Evolutionary conservation across 257 asterid genomes (phyloP), one percentile per base, ranked within the genome.

Genomic region (Asclepias syriaca): DNA sequence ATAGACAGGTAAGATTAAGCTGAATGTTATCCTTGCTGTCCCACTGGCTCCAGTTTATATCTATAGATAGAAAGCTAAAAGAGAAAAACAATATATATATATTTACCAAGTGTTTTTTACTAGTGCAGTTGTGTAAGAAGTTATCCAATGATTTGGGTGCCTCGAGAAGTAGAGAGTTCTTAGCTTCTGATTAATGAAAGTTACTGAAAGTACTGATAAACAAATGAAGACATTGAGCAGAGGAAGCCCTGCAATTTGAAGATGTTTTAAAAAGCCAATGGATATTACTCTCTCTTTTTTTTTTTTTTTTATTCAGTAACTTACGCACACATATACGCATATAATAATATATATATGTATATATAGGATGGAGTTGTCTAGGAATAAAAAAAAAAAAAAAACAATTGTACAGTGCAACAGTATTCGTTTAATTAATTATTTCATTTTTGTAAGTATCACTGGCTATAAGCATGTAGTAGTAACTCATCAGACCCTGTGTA

Each of bases 131-230:
- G 82, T 94, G 99, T 70, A 81, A 86, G 78, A 94, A 77, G 80
- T 85, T 95, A 74, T 85, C 96, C 0, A 77, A 69, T 75, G 97
- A 95, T 78, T 84, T 95, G 87, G 96, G 97, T 22, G 94, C 87
- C 64, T 77, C 89, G 10, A 81, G 69, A 78, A 83, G 84, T 71
- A 82, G 78, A 79, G 86, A 78, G 74, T 81, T 83, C 72, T 68
- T 77, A 51, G 74, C 79, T 50, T 16, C 81, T 37, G 81, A 75
- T 19, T 16, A 80, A 7, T 84, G 79, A 69, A 61, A 63, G 67
- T 19, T 16, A 80, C 5, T 84, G 79, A 69, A 61, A 63, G 67
- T 63, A 7, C 46, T 14, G 43, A n/a, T 55, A 55, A 6, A 55
- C 32, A 24, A 18, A 19, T 18, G 45, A 12, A 32, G 66, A 32